Conservation (phyloP, 768 basidiomycete species). For the Russula earlei region DNA sequence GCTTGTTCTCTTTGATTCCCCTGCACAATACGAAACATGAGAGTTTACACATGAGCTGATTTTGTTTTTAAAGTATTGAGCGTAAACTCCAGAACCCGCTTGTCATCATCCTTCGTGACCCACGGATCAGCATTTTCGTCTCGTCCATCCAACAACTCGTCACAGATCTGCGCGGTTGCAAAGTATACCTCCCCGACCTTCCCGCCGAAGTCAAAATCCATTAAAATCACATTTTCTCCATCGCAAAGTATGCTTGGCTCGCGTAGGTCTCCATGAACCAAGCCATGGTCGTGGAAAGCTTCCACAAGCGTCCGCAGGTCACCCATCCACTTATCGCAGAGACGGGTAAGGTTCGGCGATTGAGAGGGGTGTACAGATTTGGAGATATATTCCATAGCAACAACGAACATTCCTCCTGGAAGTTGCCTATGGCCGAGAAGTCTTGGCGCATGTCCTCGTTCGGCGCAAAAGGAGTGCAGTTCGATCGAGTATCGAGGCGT, state of each 20-base stretch:
- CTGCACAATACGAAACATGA: too few species aligned
- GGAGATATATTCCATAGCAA: not conserved
- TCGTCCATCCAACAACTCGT: not conserved
- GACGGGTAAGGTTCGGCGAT: not conserved
- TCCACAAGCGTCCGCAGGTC: not conserved
- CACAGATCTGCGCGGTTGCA: not conserved
- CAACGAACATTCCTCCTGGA: not conserved
- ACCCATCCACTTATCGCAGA: not conserved
- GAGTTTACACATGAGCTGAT: too few species aligned
- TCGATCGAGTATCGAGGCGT: not conserved
- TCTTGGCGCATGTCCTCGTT: not conserved
- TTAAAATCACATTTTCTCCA: not conserved
- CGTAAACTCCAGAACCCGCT: not conserved
- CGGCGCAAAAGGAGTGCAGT: not conserved
- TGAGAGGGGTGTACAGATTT: not conserved
- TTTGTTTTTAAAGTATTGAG: not conserved
- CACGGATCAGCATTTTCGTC: not conserved
- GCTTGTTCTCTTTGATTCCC: too few species aligned
- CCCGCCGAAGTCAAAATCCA: slow-evolving; percentile 1
- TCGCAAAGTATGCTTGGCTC: too few species aligned
- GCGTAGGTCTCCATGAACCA: not conserved
- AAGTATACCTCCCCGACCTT: not conserved
- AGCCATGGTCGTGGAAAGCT: not conserved
- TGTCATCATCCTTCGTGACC: not conserved
- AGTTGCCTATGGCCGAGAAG: not conserved